phyloP scores from a whole-genome alignment of 2,329 filamentous ascomycete species.

The Botrytis paeoniae region DNA sequence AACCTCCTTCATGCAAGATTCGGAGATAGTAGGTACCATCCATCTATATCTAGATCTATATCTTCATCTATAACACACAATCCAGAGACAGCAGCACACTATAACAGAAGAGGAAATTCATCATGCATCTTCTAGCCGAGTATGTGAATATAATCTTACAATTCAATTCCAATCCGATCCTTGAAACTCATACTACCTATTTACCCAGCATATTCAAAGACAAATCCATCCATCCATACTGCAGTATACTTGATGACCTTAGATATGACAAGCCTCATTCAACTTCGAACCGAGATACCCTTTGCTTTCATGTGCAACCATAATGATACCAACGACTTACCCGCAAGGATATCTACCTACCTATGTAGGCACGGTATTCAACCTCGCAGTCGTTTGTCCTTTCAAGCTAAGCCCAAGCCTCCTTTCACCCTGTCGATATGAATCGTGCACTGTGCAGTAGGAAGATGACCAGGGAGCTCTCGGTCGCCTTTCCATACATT shows the following conservation, averaged over 20 bases:
- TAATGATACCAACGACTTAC: neutral
- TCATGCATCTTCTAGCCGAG: neutral
- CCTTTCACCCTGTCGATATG: conserved; percentile 6
- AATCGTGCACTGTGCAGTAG: conserved; percentile 9
- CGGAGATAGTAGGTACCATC: neutral
- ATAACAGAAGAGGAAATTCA: neutral
- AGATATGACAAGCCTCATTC: conserved; percentile 9
- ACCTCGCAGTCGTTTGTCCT: conserved; percentile 1
- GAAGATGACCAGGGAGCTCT: neutral
- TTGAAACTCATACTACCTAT: neutral
- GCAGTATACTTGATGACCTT: neutral
- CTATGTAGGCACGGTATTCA: neutral
- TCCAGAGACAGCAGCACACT: neutral
- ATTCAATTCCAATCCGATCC: neutral
- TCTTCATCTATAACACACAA: neutral
- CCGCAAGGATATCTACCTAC: conserved; percentile 4
- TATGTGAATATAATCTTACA: neutral
- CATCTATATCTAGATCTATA: neutral
- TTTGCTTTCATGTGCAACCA: neutral
- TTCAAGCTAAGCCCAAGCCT: neutral
- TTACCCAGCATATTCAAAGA: neutral
- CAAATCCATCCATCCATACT: conserved; percentile 8
- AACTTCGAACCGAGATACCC: neutral
- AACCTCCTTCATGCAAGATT: neutral
- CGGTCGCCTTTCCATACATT: conserved; percentile 10